Percentiles rank a stretch among this genome's conserved stretches.
These are phyloP conservation scores for Carex scoparia DNA, from an alignment of 176 grass and related monocot species.

Conservation along the genomic window DNA sequence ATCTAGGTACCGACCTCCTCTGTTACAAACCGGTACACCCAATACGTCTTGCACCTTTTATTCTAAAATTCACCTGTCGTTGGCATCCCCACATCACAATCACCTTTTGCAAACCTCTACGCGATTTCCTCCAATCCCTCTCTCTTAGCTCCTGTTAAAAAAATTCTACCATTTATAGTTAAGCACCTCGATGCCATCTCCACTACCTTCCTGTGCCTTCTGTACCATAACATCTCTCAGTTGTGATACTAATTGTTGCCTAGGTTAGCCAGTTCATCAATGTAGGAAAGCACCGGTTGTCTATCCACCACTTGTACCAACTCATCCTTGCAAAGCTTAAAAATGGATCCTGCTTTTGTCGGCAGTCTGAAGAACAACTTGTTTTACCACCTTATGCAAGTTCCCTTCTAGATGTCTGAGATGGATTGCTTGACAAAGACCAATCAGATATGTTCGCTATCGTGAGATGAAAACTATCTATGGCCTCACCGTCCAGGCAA, in stretches of 20 bases:
- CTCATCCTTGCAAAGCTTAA: conserved; percentile 55
- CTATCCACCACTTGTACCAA: conserved; percentile 51
- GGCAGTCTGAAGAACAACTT: conserved; percentile 48
- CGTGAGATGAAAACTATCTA: conserved; percentile 82
- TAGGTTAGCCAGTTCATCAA: conserved; percentile 60
- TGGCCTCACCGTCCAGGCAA: conserved; percentile 68
- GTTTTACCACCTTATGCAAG: conserved; percentile 50
- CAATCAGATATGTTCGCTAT: conserved; percentile 54
- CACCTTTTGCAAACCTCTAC: conserved; percentile 52
- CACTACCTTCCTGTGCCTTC: conserved; percentile 49
- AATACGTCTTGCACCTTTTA: conserved; percentile 60
- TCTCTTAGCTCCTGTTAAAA: conserved; percentile 58
- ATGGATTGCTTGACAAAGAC: conserved; percentile 65
- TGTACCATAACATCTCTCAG: conserved; percentile 59
- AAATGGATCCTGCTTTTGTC: conserved; percentile 41
- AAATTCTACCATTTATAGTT: conserved; percentile 42
- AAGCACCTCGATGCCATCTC: conserved; percentile 53
- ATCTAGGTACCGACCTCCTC: conserved; percentile 56
- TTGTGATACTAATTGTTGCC: conserved; percentile 70
- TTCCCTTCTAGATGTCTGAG: conserved; percentile 77
- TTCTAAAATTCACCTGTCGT: background rate
- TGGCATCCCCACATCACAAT: conserved; percentile 20
- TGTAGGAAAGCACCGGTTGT: conserved; percentile 63
- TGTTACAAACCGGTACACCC: conserved; percentile 58
- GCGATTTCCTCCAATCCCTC: conserved; percentile 37